Evolutionary conservation across 257 asterid genomes (phyloP).

Genomic region (Solanum chmielewskii): DNA sequence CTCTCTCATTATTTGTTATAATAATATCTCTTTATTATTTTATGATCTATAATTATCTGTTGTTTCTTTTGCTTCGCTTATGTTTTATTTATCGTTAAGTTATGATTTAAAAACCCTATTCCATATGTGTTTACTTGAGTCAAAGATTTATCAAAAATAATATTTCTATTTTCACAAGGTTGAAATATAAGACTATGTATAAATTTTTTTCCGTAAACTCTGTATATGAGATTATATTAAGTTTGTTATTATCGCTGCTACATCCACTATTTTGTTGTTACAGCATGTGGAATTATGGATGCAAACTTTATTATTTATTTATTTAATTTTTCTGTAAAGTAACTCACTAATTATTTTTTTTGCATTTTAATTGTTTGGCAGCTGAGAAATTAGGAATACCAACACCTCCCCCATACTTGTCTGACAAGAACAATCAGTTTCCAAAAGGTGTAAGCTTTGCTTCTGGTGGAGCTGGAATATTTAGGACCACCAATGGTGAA

Average conservation of each 20-base stretch:
- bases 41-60: not conserved
- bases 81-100: not conserved
- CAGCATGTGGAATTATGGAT: not conserved
- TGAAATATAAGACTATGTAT: fast-evolving
- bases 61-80: not conserved
- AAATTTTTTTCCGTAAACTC: fast-evolving
- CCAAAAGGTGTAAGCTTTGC: slow-evolving; percentile 70
- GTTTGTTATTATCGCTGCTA: not conserved
- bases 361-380: slow-evolving; percentile 6
- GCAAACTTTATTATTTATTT: not conserved
- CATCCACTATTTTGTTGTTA: not conserved
- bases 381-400: slow-evolving; percentile 69
- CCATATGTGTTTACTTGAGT: not conserved
- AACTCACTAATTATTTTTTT: not conserved
- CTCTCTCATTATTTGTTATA: not conserved
- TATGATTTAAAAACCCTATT: not conserved
- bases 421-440: slow-evolving; percentile 29
- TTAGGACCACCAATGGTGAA: slow-evolving; percentile 36
- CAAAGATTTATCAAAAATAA: fast-evolving
- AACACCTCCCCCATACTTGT: slow-evolving; percentile 58
- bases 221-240: not conserved
- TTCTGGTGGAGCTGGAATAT: slow-evolving; percentile 78
- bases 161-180: fast-evolving
- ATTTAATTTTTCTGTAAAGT: not conserved
- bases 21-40: not conserved